Evolutionary conservation across 2,329 filamentous ascomycete genomes (phyloP).

Genomic region (Penicillium sclerotiorum): DNA sequence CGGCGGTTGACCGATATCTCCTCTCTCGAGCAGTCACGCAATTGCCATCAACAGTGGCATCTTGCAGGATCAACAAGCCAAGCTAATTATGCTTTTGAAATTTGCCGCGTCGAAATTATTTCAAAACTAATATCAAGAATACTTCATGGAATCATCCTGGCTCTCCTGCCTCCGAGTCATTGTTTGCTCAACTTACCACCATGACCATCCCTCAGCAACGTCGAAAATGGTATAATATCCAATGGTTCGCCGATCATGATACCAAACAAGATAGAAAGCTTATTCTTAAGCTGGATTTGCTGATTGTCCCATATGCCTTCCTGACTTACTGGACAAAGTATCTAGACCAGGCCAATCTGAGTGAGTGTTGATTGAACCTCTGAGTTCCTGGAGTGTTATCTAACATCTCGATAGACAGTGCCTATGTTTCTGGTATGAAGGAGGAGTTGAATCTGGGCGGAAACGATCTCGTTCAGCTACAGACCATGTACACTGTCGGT

Average conservation of each 20-base stretch:
- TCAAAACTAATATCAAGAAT: too few relatives aligned
- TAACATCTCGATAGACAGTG: slow-evolving; percentile 51
- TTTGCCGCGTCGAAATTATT: too few relatives aligned
- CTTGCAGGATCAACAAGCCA: slow-evolving; percentile 9
- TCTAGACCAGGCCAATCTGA: slow-evolving; percentile 59
- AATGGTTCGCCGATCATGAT: slow-evolving; percentile 56
- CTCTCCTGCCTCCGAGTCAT: neutral
- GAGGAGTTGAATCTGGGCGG: slow-evolving; percentile 56
- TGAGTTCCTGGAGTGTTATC: slow-evolving; percentile 34
- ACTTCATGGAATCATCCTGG: too few relatives aligned
- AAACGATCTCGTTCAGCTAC: slow-evolving; percentile 59
- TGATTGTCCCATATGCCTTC: slow-evolving; percentile 61
- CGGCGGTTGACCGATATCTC: neutral
- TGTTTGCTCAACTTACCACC: neutral
- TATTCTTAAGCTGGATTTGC: slow-evolving; percentile 58
- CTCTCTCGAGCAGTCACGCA: slow-evolving; percentile 12
- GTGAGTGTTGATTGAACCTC: slow-evolving; percentile 29
- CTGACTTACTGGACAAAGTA: slow-evolving; percentile 61
- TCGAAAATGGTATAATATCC: slow-evolving; percentile 29
- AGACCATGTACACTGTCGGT: slow-evolving; percentile 57
- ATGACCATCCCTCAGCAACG: slow-evolving; percentile 20
- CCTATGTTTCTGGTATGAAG: slow-evolving; percentile 58
- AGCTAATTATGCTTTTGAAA: neutral
- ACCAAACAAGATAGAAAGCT: slow-evolving; percentile 54
- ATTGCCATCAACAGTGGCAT: slow-evolving; percentile 16